phyloP scores from a whole-genome alignment of 2,329 filamentous ascomycete species.

The Ophiognomonia clavigignenti-juglandacearum region DNA sequence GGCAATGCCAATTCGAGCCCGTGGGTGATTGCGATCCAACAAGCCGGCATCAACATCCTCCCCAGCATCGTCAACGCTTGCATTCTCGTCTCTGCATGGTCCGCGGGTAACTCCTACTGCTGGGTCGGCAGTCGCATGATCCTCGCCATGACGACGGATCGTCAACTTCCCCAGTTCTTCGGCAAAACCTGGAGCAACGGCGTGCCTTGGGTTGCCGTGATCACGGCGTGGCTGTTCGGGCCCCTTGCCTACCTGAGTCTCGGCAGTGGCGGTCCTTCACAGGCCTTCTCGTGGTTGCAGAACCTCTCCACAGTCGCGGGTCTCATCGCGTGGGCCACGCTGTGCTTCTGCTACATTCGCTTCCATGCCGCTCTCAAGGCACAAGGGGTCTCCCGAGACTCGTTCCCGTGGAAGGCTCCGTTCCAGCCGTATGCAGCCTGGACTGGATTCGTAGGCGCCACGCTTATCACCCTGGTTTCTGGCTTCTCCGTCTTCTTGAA shows the following conservation, averaged over 20 bases:
- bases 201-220: conserved; percentile 52
- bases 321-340: conserved; percentile 28
- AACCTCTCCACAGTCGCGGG: conserved; percentile 43
- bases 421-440: conserved; percentile 35
- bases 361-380: conserved; percentile 32
- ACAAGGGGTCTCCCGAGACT: conserved; percentile 32
- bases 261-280: conserved; percentile 37
- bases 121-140: conserved; percentile 57
- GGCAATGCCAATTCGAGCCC: conserved; percentile 18
- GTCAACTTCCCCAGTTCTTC: conserved; percentile 61
- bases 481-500: conserved; percentile 38
- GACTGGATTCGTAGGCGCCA: conserved; percentile 37
- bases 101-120: conserved; percentile 35
- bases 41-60: conserved; percentile 16
- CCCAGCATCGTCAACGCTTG: conserved; percentile 18
- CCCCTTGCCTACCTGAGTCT: conserved; percentile 48
- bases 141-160: conserved; percentile 62
- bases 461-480: conserved; percentile 38
- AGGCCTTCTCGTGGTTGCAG: conserved; percentile 52
- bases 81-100: conserved; percentile 33
- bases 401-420: conserved; percentile 24
- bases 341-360: conserved; percentile 26
- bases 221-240: conserved; percentile 53
- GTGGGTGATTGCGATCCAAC: conserved; percentile 23
- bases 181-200: conserved; percentile 55